These are phyloP conservation scores for Aspergillus conjunctus DNA, from an alignment of 495 filamentous ascomycete genomes.

Conservation along the genomic window DNA sequence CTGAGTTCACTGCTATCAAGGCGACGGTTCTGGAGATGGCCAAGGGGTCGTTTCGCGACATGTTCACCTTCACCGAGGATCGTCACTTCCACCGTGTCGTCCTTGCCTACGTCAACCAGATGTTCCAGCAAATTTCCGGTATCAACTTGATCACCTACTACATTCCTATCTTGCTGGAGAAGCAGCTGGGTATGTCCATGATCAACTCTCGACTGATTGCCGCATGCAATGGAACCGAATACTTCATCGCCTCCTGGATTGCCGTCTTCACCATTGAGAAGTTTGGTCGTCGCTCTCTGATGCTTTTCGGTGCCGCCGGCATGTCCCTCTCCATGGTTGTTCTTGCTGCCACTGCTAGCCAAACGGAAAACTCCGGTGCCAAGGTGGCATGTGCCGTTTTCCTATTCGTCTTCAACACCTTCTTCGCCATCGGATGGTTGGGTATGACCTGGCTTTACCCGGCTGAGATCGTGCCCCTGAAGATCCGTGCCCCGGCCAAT, in stretches of 20 bases:
- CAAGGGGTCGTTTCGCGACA: constrained; percentile 64
- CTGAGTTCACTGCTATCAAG: constrained; percentile 72
- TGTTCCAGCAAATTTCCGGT: constrained; percentile 77
- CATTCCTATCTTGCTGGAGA: constrained; percentile 63
- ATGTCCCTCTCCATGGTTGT: constrained; percentile 71
- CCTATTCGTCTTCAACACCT: constrained; percentile 74
- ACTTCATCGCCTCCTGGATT: constrained; percentile 72
- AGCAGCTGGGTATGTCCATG: constrained; percentile 55
- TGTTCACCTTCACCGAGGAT: constrained; percentile 72
- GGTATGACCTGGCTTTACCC: constrained; percentile 79
- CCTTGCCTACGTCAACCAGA: constrained; percentile 74
- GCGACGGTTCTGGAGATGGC: constrained; percentile 73
- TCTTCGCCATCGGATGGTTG: constrained; percentile 77
- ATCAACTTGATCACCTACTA: constrained; percentile 81
- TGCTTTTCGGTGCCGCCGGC: constrained; percentile 71
- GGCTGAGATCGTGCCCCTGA: constrained; percentile 70
- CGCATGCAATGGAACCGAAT: constrained; percentile 72
- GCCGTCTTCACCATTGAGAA: constrained; percentile 71
- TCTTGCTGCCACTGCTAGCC: constrained; percentile 53
- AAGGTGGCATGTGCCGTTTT: constrained; percentile 59
- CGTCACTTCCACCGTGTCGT: constrained; percentile 73
- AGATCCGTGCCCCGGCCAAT: constrained; percentile 73
- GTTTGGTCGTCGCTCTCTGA: constrained; percentile 68
- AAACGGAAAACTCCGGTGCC: constrained; percentile 31
- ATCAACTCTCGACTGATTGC: constrained; percentile 67